Base-by-base conservation (phyloP, 139 green algal genomes). In the Zygnema circumcarinatum region DNA sequence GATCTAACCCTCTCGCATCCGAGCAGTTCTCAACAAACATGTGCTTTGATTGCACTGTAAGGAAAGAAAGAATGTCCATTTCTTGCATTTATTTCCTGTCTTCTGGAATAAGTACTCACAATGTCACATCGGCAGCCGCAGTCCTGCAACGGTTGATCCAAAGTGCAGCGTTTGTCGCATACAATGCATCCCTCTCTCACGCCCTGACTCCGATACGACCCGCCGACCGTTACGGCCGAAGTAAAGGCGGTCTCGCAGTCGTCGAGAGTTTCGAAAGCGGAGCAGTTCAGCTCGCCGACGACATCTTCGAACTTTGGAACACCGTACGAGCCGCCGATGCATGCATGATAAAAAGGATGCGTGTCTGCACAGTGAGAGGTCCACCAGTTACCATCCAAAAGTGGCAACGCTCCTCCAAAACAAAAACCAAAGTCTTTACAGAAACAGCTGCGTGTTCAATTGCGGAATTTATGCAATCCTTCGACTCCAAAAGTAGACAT, bases 81-180 rank as follows among this genome's bases (percentile, higher is more conserved):
- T 62, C n/a, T n/a, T n/a, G n/a, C n/a, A n/a, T n/a, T n/a, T n/a
- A n/a, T n/a, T n/a, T n/a, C n/a, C n/a, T n/a, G n/a, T n/a, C n/a
- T n/a, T n/a, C n/a, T n/a, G n/a, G n/a, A n/a, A n/a, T n/a, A n/a
- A n/a, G n/a, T n/a, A n/a, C 7, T 16, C 47, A 62, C 7, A 62
- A 25, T 16, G 47, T 62, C 16, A 62, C 69, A 78, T 25, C 16
- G 16, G 16, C 69, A 78, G 7, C 36, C 36, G 16, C 69, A 78
- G 7, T 78, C 69, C 7, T 39, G 7, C 69, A 38, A 3, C 35
- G 35, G 11, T 16, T 38, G 3, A 16, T 78, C 69, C 16, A 78
- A 78, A 39, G 69, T 78, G 16, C 69, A 78, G 11, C 11, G 3
- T 41, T 78, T 78, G 69, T 78, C 36, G 69, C 69, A 78, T 39